A percentile compares a stretch with the other conserved stretches of the same genome.
Conservation (phyloP, 371 early-diverging fungal genomes). For the Mortierella sp. region DNA sequence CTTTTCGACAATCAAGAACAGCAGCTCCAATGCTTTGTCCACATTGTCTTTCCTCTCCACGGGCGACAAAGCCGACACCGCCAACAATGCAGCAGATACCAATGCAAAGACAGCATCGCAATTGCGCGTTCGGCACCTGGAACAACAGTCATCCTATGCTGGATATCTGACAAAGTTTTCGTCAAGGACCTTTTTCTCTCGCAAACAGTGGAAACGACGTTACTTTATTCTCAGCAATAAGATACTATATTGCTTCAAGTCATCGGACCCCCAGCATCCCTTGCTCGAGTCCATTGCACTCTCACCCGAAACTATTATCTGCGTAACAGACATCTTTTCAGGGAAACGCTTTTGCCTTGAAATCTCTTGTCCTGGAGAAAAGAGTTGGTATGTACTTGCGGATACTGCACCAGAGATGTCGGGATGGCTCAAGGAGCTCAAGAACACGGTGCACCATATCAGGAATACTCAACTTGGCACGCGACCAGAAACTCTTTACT, state of each 20-base stretch:
- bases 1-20: constrained; percentile 10
- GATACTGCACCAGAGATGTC: constrained; percentile 52
- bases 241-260: constrained; percentile 47
- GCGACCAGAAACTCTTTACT: constrained; percentile 26
- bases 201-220: constrained; percentile 53
- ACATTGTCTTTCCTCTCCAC: constrained; percentile 20
- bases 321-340: constrained; percentile 45
- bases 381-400: constrained; percentile 46
- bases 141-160: constrained; percentile 29
- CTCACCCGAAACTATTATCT: constrained; percentile 32
- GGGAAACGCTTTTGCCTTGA: constrained; percentile 48
- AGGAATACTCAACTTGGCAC: constrained; percentile 18
- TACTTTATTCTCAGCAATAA: constrained; percentile 44
- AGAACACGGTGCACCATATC: constrained; percentile 25
- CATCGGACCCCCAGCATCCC: constrained; percentile 46
- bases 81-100: constrained; percentile 6
- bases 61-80: constrained; percentile 12
- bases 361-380: constrained; percentile 35
- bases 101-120: constrained; percentile 15
- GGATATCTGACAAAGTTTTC: constrained; percentile 52
- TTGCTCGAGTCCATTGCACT: constrained; percentile 38
- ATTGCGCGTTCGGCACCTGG: constrained; percentile 38
- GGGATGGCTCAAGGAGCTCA: constrained; percentile 47
- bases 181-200: constrained; percentile 50
- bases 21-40: constrained; percentile 12